phyloP scores from a whole-genome alignment of 495 filamentous ascomycete species.

The Schizothecium vesticola region DNA sequence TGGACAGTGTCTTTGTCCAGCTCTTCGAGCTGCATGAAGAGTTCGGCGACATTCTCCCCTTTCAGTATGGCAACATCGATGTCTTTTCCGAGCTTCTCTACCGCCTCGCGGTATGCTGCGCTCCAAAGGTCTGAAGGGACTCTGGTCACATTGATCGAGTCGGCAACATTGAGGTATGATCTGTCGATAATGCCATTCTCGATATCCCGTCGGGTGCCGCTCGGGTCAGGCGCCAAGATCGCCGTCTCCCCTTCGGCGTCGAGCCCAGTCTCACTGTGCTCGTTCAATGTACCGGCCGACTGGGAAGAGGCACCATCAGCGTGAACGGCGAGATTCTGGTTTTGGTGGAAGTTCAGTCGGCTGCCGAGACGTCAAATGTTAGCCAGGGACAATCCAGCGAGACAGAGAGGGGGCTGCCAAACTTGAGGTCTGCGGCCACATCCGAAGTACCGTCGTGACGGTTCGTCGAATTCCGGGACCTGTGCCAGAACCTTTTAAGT shows the following conservation, averaged over 20 bases:
- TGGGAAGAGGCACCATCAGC: no score
- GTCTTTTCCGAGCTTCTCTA: conserved; percentile 6
- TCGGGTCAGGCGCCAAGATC: background rate
- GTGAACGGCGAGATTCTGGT: no score
- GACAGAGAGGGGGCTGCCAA: no score
- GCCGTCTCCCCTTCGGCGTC: background rate
- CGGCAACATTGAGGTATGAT: background rate
- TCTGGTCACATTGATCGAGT: background rate
- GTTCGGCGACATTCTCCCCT: no score
- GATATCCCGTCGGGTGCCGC: background rate
- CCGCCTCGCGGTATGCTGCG: conserved; percentile 16
- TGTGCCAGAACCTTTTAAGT: background rate
- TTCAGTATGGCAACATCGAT: no score
- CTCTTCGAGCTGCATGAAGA: background rate
- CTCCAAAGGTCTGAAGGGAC: conserved; percentile 13
- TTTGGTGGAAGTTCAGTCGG: no score
- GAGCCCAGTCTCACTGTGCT: no score
- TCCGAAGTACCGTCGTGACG: background rate
- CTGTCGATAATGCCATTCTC: background rate
- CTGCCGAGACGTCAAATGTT: no score
- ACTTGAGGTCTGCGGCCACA: no score
- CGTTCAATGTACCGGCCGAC: no score
- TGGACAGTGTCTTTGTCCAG: conserved; percentile 14
- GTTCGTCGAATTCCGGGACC: background rate
- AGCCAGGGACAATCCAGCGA: no score